A percentile compares a stretch with the other conserved stretches of the same genome.
Evolutionary conservation across 2,329 filamentous ascomycete genomes (phyloP).

Genomic region (Cadophora luteo-olivacea): DNA sequence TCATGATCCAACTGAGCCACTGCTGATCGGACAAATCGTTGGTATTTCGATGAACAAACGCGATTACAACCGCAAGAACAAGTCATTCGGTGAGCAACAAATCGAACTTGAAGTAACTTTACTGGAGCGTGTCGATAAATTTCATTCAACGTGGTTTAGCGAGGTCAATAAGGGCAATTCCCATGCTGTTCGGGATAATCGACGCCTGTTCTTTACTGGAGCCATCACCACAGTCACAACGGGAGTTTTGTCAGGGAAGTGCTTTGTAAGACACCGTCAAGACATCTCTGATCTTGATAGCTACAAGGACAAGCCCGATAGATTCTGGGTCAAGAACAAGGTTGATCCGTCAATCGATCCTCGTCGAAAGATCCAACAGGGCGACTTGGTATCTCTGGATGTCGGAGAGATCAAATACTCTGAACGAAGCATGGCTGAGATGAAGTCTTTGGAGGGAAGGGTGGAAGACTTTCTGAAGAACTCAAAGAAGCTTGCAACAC

Average conservation of each 20-base stretch:
- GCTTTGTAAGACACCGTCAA: constrained; percentile 26
- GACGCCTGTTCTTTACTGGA: constrained; percentile 24
- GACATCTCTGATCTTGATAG: constrained; percentile 29
- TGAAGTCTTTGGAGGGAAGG: not conserved
- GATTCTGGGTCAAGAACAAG: constrained; percentile 31
- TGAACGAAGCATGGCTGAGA: not conserved
- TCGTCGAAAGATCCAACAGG: not conserved
- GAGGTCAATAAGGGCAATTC: not conserved
- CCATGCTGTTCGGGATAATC: constrained; percentile 23
- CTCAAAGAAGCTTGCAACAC: not conserved
- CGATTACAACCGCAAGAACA: too few relatives aligned
- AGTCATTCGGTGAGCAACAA: too few relatives aligned
- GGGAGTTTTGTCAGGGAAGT: constrained; percentile 30
- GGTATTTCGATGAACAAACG: too few relatives aligned
- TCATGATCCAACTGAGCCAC: too few relatives aligned
- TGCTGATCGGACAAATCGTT: too few relatives aligned
- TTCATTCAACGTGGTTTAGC: too few relatives aligned
- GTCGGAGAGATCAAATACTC: not conserved
- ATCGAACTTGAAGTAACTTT: too few relatives aligned
- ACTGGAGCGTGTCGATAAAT: too few relatives aligned
- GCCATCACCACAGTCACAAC: not conserved
- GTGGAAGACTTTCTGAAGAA: constrained; percentile 17
- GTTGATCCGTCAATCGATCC: constrained; percentile 8
- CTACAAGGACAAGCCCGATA: constrained; percentile 32
- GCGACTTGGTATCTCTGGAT: not conserved